Percentiles rank a stretch among this genome's conserved stretches.
Evolutionary conservation across 495 filamentous ascomycete genomes (phyloP).

Genomic region (Daldinia decipiens): DNA sequence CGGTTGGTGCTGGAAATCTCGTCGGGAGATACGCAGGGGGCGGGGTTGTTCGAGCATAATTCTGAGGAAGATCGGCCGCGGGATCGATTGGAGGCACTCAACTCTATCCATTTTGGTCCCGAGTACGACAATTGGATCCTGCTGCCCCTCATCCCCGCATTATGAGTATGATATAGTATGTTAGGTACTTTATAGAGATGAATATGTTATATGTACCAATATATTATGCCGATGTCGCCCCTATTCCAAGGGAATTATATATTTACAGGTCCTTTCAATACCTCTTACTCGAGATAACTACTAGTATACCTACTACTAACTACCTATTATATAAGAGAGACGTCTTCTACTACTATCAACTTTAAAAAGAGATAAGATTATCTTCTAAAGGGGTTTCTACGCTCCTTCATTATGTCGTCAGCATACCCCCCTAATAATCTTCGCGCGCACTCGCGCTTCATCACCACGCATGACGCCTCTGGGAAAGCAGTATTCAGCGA

Average conservation of each 20-base stretch:
- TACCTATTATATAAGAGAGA: too few species aligned
- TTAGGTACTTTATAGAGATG: not conserved
- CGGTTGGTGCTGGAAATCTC: not conserved
- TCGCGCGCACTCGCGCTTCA: constrained; percentile 1
- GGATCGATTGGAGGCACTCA: not conserved
- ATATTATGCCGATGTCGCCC: not conserved
- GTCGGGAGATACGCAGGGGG: not conserved
- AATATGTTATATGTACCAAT: not conserved
- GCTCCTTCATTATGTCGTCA: not conserved
- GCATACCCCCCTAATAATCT: not conserved
- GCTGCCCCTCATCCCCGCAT: not conserved
- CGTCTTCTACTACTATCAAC: too few species aligned
- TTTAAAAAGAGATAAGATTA: too few species aligned
- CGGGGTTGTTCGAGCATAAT: constrained; percentile 7
- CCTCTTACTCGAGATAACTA: not conserved
- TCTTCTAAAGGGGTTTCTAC: not conserved
- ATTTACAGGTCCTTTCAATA: not conserved
- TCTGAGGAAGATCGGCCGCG: not conserved
- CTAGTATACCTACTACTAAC: too few species aligned
- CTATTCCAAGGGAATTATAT: not conserved
- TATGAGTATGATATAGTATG: not conserved
- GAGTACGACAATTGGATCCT: not conserved
- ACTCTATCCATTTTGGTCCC: not conserved
- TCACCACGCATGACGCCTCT: not conserved
- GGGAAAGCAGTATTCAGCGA: constrained; percentile 1